Conservation (phyloP, 768 basidiomycete genomes). For the Porpolomopsis calyptriformis region DNA sequence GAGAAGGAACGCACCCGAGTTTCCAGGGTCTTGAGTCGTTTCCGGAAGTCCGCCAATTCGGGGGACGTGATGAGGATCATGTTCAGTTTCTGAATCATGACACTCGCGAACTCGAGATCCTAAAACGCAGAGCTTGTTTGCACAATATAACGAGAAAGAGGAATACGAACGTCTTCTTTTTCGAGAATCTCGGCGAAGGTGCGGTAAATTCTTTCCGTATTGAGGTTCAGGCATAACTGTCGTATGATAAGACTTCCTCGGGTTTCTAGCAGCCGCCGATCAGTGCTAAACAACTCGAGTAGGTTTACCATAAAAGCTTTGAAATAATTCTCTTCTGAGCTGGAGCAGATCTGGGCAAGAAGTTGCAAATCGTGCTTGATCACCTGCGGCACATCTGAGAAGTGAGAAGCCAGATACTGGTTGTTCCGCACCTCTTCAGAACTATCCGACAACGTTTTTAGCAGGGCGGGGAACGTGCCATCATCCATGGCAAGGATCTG, state of each 20-base stretch:
- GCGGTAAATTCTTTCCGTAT: slow-evolving; percentile 90
- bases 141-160: not conserved
- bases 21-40: slow-evolving; percentile 85
- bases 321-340: slow-evolving; percentile 92
- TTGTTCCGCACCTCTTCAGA: slow-evolving; percentile 69
- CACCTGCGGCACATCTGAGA: slow-evolving; percentile 40
- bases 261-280: slow-evolving; percentile 78
- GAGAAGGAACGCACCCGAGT: slow-evolving; percentile 53
- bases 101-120: slow-evolving; percentile 97
- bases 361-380: slow-evolving; percentile 95
- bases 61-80: slow-evolving; percentile 94
- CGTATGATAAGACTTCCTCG: slow-evolving; percentile 93
- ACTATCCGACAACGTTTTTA: slow-evolving; percentile 92
- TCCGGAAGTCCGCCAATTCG: slow-evolving; percentile 90
- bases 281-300: slow-evolving; percentile 90
- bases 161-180: slow-evolving; percentile 76
- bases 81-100: slow-evolving; percentile 95
- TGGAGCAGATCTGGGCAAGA: slow-evolving; percentile 92
- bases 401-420: not conserved
- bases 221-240: slow-evolving; percentile 86
- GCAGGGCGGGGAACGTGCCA: slow-evolving; percentile 87
- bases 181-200: slow-evolving; percentile 96
- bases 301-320: slow-evolving; percentile 93
- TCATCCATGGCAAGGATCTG: slow-evolving; percentile 95
- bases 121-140: slow-evolving; percentile 22